These are phyloP conservation scores for Apiospora kogelbergensis DNA, from an alignment of 2,329 filamentous ascomycete species.

Conservation along the genomic window DNA sequence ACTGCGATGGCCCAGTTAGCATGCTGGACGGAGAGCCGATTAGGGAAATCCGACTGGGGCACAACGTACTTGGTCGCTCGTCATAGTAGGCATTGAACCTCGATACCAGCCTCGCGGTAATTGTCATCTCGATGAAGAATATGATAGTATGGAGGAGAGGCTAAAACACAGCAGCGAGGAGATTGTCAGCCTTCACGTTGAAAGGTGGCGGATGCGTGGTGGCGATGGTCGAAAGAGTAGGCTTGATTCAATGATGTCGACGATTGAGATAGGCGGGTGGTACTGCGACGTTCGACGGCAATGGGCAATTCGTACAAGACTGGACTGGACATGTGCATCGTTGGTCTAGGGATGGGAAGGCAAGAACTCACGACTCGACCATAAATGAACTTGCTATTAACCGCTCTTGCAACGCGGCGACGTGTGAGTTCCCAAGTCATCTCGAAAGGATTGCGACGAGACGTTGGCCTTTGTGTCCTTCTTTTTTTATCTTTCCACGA, in stretches of 20 bases:
- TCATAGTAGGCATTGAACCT: constrained; percentile 96
- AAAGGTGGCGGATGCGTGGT: neutral
- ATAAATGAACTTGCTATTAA: constrained; percentile 73
- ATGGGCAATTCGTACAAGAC: neutral
- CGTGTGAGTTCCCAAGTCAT: constrained; percentile 61
- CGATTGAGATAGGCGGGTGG: neutral
- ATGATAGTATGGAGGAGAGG: constrained; percentile 84
- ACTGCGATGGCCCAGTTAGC: constrained; percentile 49
- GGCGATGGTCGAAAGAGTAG: neutral
- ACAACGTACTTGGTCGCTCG: constrained; percentile 71
- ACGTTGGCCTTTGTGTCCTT: neutral
- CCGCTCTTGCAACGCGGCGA: constrained; percentile 61
- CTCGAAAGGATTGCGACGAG: constrained; percentile 18
- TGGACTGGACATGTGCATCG: neutral
- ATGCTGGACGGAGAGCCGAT: neutral
- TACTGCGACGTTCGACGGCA: neutral
- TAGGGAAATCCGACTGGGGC: neutral
- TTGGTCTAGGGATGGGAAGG: constrained; percentile 56
- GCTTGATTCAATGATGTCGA: neutral
- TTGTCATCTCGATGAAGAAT: constrained; percentile 84
- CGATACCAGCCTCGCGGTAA: constrained; percentile 77
- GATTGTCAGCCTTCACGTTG: constrained; percentile 12
- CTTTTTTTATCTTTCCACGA: neutral
- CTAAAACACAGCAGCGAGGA: constrained; percentile 46
- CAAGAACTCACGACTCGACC: constrained; percentile 65